Conservation (phyloP, 495 filamentous ascomycete species). For the Xylaria intraflava region DNA sequence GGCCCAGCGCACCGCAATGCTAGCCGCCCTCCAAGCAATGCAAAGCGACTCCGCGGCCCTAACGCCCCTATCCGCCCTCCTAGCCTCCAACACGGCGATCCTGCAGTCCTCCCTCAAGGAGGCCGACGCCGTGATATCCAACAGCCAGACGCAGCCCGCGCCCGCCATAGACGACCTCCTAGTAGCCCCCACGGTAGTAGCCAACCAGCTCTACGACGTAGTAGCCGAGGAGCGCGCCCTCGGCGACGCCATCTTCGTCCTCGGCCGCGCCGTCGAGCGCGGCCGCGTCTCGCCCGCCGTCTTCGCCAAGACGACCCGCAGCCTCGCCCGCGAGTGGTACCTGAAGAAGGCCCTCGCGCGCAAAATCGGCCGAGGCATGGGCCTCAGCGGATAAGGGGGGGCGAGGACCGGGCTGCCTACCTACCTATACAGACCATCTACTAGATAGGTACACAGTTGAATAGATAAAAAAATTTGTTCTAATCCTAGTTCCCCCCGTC, state of each 20-base stretch:
- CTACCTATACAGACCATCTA: no score
- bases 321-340: constrained; percentile 81
- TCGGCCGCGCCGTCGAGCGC: constrained; percentile 73
- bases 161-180: constrained; percentile 76
- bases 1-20: constrained; percentile 74
- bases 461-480: no score
- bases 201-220: constrained; percentile 81
- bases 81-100: constrained; percentile 70
- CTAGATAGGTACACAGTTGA: neutral
- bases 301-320: constrained; percentile 78
- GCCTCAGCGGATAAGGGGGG: constrained; percentile 29
- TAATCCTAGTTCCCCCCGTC: no score
- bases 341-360: constrained; percentile 80
- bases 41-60: constrained; percentile 67
- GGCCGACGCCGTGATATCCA: constrained; percentile 68
- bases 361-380: constrained; percentile 87
- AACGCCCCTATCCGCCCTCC: constrained; percentile 56
- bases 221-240: constrained; percentile 80
- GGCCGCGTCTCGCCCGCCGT: constrained; percentile 73
- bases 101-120: constrained; percentile 68
- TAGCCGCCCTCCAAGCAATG: constrained; percentile 55
- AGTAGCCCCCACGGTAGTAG: constrained; percentile 89
- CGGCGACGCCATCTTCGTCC: constrained; percentile 75
- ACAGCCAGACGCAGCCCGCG: constrained; percentile 22
- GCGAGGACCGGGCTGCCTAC: no score